phyloP scores from a whole-genome alignment of 345 rosid species.

The Eucalyptus fibrosa region DNA sequence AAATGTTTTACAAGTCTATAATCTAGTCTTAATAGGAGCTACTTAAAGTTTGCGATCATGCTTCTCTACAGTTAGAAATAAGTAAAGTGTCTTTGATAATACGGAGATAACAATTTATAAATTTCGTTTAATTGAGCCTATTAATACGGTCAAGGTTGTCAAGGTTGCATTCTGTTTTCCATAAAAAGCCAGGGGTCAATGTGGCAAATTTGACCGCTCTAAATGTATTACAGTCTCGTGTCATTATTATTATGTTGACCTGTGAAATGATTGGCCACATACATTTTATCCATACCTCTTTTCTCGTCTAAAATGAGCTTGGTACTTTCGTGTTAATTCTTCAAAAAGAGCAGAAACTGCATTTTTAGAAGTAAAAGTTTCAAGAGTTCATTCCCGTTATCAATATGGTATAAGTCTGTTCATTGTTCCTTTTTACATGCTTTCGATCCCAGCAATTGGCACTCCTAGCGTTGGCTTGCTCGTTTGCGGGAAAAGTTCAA shows the following conservation, averaged over 20 bases:
- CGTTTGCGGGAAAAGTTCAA: accelerated
- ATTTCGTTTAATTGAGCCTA: background rate
- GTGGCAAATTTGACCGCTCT: background rate
- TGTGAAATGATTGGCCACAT: background rate
- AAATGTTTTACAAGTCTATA: background rate
- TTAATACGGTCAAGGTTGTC: background rate
- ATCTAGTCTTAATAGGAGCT: background rate
- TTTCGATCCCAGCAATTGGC: background rate
- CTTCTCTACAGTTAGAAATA: background rate
- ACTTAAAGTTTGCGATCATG: background rate
- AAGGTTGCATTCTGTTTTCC: accelerated
- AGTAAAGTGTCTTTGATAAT: accelerated
- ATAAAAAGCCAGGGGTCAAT: background rate
- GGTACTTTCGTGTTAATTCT: accelerated
- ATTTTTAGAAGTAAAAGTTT: background rate
- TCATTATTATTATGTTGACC: background rate
- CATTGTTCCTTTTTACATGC: background rate
- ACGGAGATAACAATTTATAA: background rate
- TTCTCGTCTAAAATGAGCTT: background rate
- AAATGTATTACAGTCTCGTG: accelerated
- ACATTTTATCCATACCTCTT: background rate
- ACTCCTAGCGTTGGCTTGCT: background rate
- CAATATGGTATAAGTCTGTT: background rate
- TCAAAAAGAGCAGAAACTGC: background rate
- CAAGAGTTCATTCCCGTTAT: background rate